A percentile compares a stretch with the other conserved stretches of the same genome.
Evolutionary conservation across 2,329 filamentous ascomycete genomes (phyloP).

Genomic region (Colletotrichum sansevieriae): DNA sequence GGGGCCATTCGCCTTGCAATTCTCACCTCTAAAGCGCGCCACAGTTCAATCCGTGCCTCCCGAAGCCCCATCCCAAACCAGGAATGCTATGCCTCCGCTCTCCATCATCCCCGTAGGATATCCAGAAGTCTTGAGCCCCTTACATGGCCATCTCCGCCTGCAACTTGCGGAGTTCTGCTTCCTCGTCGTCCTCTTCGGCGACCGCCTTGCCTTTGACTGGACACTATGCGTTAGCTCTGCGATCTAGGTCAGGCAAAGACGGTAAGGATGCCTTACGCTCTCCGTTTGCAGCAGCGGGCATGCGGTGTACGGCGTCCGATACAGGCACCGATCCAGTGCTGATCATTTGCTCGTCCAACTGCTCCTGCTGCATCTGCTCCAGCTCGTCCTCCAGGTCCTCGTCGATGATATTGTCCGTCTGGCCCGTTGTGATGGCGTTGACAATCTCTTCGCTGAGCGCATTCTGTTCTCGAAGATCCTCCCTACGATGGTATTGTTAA

Average conservation of each 20-base stretch:
- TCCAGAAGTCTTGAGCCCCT: conserved; percentile 43
- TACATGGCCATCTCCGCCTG: conserved; percentile 98
- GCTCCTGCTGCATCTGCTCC: conserved; percentile 89
- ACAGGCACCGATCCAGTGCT: conserved; percentile 88
- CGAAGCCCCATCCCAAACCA: conserved; percentile 31
- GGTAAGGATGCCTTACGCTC: conserved; percentile 68
- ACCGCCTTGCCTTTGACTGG: conserved; percentile 66
- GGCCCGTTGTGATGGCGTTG: conserved; percentile 82
- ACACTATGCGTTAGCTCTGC: conserved; percentile 13
- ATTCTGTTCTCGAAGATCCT: conserved; percentile 91
- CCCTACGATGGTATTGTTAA: conserved; percentile 66
- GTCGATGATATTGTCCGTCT: conserved; percentile 82
- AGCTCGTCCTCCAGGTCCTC: conserved; percentile 88
- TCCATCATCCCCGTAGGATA: conserved; percentile 24
- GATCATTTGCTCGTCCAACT: conserved; percentile 93
- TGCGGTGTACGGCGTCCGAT: conserved; percentile 78
- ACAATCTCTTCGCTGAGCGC: conserved; percentile 94
- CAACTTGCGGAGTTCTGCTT: conserved; percentile 91
- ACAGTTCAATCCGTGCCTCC: conserved; percentile 26
- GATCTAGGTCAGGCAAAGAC: neutral
- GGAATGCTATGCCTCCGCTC: conserved; percentile 40
- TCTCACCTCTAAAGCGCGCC: conserved; percentile 5
- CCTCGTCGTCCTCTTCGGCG: conserved; percentile 89
- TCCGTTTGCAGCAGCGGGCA: conserved; percentile 81
- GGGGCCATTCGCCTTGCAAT: neutral